Evolutionary conservation across 768 basidiomycete species (phyloP), one percentile per base, ranked within the genome.

Genomic region (Lanmaoa pseudosensibilis): DNA sequence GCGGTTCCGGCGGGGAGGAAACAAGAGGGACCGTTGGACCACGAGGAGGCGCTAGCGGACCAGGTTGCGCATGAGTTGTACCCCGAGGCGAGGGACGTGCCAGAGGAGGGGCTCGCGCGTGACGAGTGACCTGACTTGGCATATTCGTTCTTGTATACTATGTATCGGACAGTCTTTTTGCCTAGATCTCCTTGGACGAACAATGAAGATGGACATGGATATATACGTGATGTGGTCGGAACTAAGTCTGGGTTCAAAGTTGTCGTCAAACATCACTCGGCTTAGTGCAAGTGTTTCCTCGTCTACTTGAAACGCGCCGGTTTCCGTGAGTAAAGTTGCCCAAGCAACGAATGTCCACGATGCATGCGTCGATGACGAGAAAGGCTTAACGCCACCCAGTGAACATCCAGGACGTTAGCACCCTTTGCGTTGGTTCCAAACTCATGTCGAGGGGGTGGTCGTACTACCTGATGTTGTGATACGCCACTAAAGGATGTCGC

Each of bases 31-130:
- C 82, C 81, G 7, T 41, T 80, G 33, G 76, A 69, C 34, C 82
- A 82, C 48, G 80, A 71, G 39, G 80, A 83, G 51, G 76, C 74
- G 34, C 73, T 80, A 52, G 82, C 81, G 2, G 74, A 79, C 45
- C 80, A 82, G 62, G 81, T n/a, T n/a, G n/a, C n/a, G n/a, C n/a
- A n/a, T n/a, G n/a, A n/a, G n/a, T n/a, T n/a, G n/a, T n/a, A n/a
- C 62, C 82, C 82, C 4, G 69, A 73, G 39, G 69, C 67, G 46
- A 55, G 71, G 57, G 57, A 56, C 11, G 55, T 27, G 27, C 3
- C 9, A 18, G 59, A 40, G 39, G 56, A 53, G 19, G 27, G 4
- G 47, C 16, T 12, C 23, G 58, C 3, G 39, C 54, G 9, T 11
- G 59, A 54, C 13, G 46, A 19, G 33, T 67, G 46, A 54, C 23